Conservation (phyloP, 257 asterid species). For the Anisodus acutangulus region DNA sequence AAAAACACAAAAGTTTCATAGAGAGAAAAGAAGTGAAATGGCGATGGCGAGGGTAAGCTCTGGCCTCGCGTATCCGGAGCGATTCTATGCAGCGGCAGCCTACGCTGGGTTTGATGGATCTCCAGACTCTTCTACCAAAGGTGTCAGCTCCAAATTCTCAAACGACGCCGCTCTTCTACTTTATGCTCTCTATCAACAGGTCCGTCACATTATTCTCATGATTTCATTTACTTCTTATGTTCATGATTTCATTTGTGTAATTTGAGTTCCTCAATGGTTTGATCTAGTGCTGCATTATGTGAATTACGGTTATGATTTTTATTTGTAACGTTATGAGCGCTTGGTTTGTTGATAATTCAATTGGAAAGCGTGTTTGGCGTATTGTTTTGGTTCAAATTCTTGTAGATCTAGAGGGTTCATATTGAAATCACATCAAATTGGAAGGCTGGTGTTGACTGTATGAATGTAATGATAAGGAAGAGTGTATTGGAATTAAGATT, state of each 20-base stretch:
- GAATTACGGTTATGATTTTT: background rate
- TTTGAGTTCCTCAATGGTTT: constrained; percentile 22
- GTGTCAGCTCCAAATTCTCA: constrained; percentile 77
- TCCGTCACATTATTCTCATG: constrained; percentile 27
- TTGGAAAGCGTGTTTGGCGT: constrained; percentile 4
- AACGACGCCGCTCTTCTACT: constrained; percentile 87
- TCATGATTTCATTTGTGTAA: constrained; percentile 26
- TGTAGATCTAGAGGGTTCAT: background rate
- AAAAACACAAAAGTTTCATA: background rate
- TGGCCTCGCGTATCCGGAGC: constrained; percentile 91
- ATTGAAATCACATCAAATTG: background rate
- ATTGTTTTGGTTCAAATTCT: constrained; percentile 15
- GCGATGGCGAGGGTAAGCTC: constrained; percentile 72
- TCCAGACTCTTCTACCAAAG: constrained; percentile 60
- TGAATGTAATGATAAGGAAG: background rate
- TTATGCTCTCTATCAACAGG: constrained; percentile 94
- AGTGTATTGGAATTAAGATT: background rate
- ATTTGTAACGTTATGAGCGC: background rate
- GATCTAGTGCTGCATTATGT: constrained; percentile 28
- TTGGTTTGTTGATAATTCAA: constrained; percentile 5
- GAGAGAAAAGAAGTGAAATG: constrained; percentile 29
- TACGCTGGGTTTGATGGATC: constrained; percentile 93
- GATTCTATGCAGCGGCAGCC: constrained; percentile 92
- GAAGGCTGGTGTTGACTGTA: background rate
- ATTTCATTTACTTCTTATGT: constrained; percentile 24